These are phyloP conservation scores for Ustilago cynodontis DNA, from an alignment of 1,284 basidiomycete species.

Conservation along the genomic window DNA sequence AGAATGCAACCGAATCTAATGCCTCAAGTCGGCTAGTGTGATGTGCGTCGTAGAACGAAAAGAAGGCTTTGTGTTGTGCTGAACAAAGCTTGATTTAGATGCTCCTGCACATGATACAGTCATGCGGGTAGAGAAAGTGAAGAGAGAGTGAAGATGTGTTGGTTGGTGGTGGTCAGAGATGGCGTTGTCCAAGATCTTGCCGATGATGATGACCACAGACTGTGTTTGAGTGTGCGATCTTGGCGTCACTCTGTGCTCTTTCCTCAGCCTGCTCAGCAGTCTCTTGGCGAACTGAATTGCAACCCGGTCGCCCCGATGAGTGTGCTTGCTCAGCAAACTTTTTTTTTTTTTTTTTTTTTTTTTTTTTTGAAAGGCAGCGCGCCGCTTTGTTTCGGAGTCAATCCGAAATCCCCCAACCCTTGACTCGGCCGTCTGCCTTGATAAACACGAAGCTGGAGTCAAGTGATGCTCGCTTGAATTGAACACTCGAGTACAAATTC, in stretches of 20 bases:
- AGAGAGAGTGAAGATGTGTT: not conserved
- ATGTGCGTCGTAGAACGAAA: too few relatives aligned
- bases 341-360: slow-evolving; percentile 1
- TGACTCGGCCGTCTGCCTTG: slow-evolving; percentile 32
- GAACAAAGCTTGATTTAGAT: slow-evolving; percentile 5
- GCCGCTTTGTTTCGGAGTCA: too few relatives aligned
- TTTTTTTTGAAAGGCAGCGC: not conserved
- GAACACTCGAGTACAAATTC: not conserved
- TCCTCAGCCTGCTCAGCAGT: slow-evolving; percentile 2
- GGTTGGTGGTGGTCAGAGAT: not conserved
- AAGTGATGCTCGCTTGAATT: not conserved
- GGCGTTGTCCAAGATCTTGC: not conserved
- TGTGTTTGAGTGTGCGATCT: slow-evolving; percentile 1
- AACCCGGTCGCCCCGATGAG: slow-evolving; percentile 22
- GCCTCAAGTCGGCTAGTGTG: too few relatives aligned
- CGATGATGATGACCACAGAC: slow-evolving; percentile 5
- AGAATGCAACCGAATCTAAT: too few relatives aligned
- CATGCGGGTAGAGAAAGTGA: not conserved
- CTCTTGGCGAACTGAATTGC: not conserved
- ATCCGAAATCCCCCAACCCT: not conserved
- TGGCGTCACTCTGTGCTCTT: too few relatives aligned
- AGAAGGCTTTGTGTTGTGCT: not conserved
- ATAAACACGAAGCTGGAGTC: not conserved
- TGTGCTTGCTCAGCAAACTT: slow-evolving; percentile 27
- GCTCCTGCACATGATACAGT: slow-evolving; percentile 17